Percentiles rank a stretch among this genome's conserved stretches.
These are phyloP conservation scores for Canna indica DNA, from an alignment of 176 grass and related monocot genomes.

Conservation along the genomic window DNA sequence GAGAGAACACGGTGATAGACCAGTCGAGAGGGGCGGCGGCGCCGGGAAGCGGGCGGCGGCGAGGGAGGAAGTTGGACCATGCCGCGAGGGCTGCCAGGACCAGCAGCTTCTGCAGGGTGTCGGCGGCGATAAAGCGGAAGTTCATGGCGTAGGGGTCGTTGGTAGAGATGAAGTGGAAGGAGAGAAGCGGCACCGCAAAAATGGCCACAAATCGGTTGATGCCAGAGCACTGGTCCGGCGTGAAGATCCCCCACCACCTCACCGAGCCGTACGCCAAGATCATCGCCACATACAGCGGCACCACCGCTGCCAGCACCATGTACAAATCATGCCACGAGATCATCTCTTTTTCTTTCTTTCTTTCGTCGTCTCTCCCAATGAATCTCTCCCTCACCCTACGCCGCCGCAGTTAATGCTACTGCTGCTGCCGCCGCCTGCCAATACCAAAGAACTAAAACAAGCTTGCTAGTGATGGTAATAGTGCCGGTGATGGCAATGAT, in stretches of 20 bases:
- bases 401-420: neutral
- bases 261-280: conserved; percentile 57
- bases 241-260: conserved; percentile 56
- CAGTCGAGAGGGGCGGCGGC: conserved; percentile 13
- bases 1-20: conserved; percentile 15
- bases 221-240: conserved; percentile 57
- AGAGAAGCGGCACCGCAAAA: conserved; percentile 72
- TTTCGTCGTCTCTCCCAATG: neutral
- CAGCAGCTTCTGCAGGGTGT: conserved; percentile 55
- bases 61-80: conserved; percentile 24
- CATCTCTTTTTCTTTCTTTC: conserved; percentile 16
- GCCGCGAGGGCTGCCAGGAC: conserved; percentile 34
- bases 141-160: conserved; percentile 59
- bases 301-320: conserved; percentile 54
- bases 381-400: neutral
- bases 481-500: neutral
- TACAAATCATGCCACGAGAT: conserved; percentile 63
- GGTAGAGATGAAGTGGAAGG: conserved; percentile 61
- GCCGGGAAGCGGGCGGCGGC: neutral
- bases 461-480: neutral
- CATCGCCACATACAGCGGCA: conserved; percentile 76
- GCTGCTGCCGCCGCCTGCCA: neutral
- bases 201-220: conserved; percentile 71
- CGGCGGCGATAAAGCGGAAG: conserved; percentile 54
- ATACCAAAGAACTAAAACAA: neutral